Evolutionary conservation across 2,329 filamentous ascomycete species (phyloP).

Genomic region (Gnomoniopsis sp.): DNA sequence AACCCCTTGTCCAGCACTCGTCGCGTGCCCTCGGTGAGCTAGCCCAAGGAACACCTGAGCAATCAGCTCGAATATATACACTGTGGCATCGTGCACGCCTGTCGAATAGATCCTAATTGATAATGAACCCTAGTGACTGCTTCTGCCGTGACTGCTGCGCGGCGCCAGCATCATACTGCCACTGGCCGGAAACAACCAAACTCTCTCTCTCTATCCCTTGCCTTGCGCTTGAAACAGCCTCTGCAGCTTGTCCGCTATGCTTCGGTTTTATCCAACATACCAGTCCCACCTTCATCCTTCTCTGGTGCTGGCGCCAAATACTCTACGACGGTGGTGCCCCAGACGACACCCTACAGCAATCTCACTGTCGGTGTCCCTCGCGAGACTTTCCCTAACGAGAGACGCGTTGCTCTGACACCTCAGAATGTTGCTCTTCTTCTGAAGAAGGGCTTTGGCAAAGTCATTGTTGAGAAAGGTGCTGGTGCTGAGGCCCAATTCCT

Average conservation of each 20-base stretch:
- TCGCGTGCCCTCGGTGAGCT: constrained; percentile 20
- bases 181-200: constrained; percentile 23
- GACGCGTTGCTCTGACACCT: constrained; percentile 80
- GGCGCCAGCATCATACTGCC: constrained; percentile 29
- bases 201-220: constrained; percentile 22
- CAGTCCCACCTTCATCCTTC: constrained; percentile 17
- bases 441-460: constrained; percentile 78
- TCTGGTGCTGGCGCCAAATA: constrained; percentile 26
- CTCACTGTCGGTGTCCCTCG: constrained; percentile 76
- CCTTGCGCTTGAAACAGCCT: constrained; percentile 26
- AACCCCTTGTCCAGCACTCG: constrained; percentile 17
- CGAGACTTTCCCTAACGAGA: constrained; percentile 76
- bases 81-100: not conserved
- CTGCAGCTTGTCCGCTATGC: constrained; percentile 38
- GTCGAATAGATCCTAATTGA: not conserved
- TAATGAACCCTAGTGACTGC: constrained; percentile 1
- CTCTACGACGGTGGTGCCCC: constrained; percentile 38
- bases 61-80: not conserved
- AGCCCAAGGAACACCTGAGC: not conserved
- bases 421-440: constrained; percentile 77
- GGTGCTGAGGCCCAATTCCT: constrained; percentile 73
- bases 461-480: constrained; percentile 79
- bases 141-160: constrained; percentile 5
- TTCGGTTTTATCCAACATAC: constrained; percentile 30
- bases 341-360: constrained; percentile 62